phyloP scores from a whole-genome alignment of 306 rosid genomes.

The Rosa persica region DNA sequence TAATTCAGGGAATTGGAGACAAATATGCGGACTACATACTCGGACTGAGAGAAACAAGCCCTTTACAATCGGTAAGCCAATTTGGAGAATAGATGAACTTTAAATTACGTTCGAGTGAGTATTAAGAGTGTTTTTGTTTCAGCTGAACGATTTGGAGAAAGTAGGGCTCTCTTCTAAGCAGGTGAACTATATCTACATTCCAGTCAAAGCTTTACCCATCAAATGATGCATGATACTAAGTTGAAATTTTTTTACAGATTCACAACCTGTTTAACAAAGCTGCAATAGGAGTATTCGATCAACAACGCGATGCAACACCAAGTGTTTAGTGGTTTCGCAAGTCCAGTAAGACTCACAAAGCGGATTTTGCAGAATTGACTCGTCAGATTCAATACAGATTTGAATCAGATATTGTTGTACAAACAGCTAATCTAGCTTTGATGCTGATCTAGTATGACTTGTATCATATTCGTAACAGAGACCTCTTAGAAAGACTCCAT shows the following conservation, averaged over 20 bases:
- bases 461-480: not conserved
- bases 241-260: conserved; percentile 36
- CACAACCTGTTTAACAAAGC: conserved; percentile 67
- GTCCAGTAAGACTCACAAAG: not conserved
- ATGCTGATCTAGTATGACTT: not conserved
- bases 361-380: not conserved
- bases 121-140: conserved; percentile 24
- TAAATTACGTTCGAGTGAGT: not conserved
- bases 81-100: not conserved
- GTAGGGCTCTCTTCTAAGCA: conserved; percentile 90
- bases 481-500: not conserved
- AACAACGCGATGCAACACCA: conserved; percentile 36
- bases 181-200: conserved; percentile 35
- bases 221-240: conserved; percentile 1
- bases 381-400: not conserved
- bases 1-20: conserved; percentile 75
- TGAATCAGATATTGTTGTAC: not conserved
- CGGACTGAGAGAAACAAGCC: conserved; percentile 78
- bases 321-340: conserved; percentile 16
- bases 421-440: not conserved
- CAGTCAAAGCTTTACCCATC: not conserved
- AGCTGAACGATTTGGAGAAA: conserved; percentile 87
- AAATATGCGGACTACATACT: conserved; percentile 83
- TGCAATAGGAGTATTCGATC: conserved; percentile 58
- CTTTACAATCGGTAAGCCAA: conserved; percentile 70